Evolutionary conservation across 805 yeast genomes (phyloP).

Genomic region (Wickerhamiella australiensis): DNA sequence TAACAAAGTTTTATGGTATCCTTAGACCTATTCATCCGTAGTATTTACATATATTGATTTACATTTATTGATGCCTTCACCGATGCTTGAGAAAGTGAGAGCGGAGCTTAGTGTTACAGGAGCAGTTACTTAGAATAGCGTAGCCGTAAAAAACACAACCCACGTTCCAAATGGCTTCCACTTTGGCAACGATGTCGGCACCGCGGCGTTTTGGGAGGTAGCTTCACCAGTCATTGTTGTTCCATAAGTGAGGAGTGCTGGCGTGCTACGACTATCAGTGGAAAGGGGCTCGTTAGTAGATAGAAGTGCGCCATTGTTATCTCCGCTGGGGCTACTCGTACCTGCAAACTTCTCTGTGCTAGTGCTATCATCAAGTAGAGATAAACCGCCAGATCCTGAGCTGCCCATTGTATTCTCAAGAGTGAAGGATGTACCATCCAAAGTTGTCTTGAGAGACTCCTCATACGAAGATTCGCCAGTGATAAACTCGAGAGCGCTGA

Average conservation of each 20-base stretch:
- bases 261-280: background rate
- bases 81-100: too few species aligned
- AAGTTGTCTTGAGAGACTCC: background rate
- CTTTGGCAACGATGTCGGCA: background rate
- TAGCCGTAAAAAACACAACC: background rate
- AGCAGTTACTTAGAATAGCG: background rate
- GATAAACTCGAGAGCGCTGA: background rate
- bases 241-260: background rate
- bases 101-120: too few species aligned
- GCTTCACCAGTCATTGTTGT: background rate
- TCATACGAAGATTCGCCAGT: background rate
- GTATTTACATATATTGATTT: background rate
- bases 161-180: background rate
- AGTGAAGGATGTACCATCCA: background rate
- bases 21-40: background rate
- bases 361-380: background rate
- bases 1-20: constrained; percentile 2
- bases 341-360: background rate
- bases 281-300: background rate
- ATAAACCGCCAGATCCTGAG: background rate
- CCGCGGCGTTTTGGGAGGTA: background rate
- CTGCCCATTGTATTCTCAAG: background rate
- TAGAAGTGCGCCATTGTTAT: background rate
- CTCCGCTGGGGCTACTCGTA: background rate
- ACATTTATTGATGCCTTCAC: too few species aligned